A percentile compares a stretch with the other conserved stretches of the same genome.
These are phyloP conservation scores for Carallia brachiata DNA, from an alignment of 345 rosid species.

Conservation along the genomic window DNA sequence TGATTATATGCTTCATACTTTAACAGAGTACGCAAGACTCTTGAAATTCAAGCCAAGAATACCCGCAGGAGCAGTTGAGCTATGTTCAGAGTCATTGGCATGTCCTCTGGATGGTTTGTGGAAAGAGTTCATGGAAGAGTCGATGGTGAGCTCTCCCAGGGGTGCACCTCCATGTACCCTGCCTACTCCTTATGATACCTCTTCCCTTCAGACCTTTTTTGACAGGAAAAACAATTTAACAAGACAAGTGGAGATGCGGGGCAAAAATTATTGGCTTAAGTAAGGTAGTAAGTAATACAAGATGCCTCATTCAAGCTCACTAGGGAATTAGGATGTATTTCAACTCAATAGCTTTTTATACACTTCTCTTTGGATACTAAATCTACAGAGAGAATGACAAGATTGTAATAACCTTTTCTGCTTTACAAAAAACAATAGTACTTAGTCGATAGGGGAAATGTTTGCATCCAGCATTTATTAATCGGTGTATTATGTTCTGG, in stretches of 20 bases:
- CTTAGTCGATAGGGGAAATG: too few relatives aligned
- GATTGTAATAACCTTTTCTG: constrained; percentile 25
- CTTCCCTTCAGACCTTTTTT: constrained; percentile 31
- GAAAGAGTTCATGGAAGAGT: constrained; percentile 55
- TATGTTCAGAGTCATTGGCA: constrained; percentile 49
- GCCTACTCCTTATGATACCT: constrained; percentile 43
- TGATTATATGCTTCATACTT: constrained; percentile 68
- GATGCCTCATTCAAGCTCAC: background rate
- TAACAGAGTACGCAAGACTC: constrained; percentile 64
- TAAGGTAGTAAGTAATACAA: background rate
- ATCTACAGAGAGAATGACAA: too few relatives aligned
- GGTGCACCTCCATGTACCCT: constrained; percentile 47
- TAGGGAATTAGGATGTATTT: background rate
- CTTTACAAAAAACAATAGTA: too few relatives aligned
- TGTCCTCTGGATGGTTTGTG: constrained; percentile 34
- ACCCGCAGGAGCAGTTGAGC: constrained; percentile 47
- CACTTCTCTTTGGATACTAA: too few relatives aligned
- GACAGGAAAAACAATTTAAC: constrained; percentile 36
- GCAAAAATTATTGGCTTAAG: constrained; percentile 35
- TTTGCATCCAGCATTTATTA: too few relatives aligned
- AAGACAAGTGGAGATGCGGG: constrained; percentile 57
- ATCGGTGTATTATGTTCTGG: too few relatives aligned
- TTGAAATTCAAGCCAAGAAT: constrained; percentile 57
- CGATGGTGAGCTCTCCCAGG: constrained; percentile 53
- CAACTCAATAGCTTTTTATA: background rate